phyloP scores from a whole-genome alignment of 805 yeast species.

The Sugiyamaella floridensis region DNA sequence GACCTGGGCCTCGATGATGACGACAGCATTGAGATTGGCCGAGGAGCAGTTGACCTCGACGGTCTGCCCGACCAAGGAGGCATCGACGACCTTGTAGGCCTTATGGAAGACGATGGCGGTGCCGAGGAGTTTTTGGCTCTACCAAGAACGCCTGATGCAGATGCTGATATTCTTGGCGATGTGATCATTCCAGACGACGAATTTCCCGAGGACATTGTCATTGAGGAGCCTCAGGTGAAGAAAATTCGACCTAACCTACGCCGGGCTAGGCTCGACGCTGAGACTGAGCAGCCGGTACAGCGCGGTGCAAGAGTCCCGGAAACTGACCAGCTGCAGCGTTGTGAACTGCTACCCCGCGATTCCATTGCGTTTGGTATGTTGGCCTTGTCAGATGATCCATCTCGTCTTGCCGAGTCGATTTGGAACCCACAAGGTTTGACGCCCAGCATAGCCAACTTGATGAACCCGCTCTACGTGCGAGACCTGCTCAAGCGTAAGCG shows the following conservation, averaged over 20 bases:
- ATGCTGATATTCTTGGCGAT: conserved; percentile 10
- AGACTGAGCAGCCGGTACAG: not conserved
- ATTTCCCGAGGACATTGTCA: not conserved
- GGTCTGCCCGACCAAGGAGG: not conserved
- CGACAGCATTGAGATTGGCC: conserved; percentile 37
- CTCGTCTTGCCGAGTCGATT: not conserved
- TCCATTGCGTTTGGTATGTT: conserved; percentile 1
- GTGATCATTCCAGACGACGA: conserved; percentile 8
- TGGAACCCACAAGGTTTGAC: conserved; percentile 8
- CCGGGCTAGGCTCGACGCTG: conserved; percentile 1
- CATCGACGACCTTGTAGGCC: conserved; percentile 1
- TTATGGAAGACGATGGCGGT: conserved; percentile 1
- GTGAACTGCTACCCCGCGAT: not conserved
- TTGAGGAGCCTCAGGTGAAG: not conserved
- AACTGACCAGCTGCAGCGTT: not conserved
- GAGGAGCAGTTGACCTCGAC: conserved; percentile 6
- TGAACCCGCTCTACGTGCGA: conserved; percentile 8
- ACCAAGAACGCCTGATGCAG: conserved; percentile 6
- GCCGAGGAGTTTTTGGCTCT: not conserved
- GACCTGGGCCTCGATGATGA: conserved; percentile 44
- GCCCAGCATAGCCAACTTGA: not conserved
- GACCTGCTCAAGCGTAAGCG: conserved; percentile 11
- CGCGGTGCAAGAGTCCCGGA: not conserved
- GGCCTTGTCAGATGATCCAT: conserved; percentile 1
- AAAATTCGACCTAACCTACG: not conserved